Evolutionary conservation across 179 eudicot genomes (phyloP).

Genomic region (Beta corolliflora): DNA sequence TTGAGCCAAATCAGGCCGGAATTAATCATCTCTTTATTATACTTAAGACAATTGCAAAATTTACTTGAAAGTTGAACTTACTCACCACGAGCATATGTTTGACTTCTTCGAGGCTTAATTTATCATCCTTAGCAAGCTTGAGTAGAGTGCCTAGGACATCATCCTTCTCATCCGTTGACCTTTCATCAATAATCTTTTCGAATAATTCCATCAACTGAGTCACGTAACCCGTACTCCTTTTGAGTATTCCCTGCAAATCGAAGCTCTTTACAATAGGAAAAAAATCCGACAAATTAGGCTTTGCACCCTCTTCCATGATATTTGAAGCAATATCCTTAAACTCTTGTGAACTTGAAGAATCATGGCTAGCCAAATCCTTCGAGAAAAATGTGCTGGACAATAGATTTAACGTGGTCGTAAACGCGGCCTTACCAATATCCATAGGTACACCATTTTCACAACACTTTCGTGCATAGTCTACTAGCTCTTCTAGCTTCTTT

Average conservation of each 20-base stretch:
- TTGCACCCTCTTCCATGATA: slow-evolving; percentile 16
- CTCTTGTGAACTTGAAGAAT: slow-evolving; percentile 19
- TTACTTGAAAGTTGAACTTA: no score
- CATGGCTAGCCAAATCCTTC: slow-evolving; percentile 21
- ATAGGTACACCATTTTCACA: slow-evolving; percentile 1
- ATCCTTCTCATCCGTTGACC: slow-evolving; percentile 10
- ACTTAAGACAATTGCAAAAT: no score
- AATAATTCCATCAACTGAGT: slow-evolving; percentile 19
- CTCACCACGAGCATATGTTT: slow-evolving; percentile 28
- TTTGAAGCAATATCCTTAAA: slow-evolving; percentile 26
- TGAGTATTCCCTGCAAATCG: slow-evolving; percentile 34
- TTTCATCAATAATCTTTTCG: slow-evolving; percentile 27
- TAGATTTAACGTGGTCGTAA: slow-evolving; percentile 24
- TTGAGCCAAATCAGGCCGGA: no score
- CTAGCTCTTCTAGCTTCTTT: slow-evolving; percentile 20
- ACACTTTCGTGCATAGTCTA: slow-evolving; percentile 10
- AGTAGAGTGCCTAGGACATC: slow-evolving; percentile 30
- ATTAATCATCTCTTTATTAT: no score
- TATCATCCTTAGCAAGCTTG: slow-evolving; percentile 13
- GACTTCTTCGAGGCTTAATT: slow-evolving; percentile 22
- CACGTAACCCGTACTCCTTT: neutral
- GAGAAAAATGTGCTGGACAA: slow-evolving; percentile 30
- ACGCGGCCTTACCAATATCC: slow-evolving; percentile 27
- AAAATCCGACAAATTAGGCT: slow-evolving; percentile 30
- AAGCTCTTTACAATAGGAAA: slow-evolving; percentile 20